Evolutionary conservation across 2,329 filamentous ascomycete genomes (phyloP).

Genomic region (Sarocladium strictum): DNA sequence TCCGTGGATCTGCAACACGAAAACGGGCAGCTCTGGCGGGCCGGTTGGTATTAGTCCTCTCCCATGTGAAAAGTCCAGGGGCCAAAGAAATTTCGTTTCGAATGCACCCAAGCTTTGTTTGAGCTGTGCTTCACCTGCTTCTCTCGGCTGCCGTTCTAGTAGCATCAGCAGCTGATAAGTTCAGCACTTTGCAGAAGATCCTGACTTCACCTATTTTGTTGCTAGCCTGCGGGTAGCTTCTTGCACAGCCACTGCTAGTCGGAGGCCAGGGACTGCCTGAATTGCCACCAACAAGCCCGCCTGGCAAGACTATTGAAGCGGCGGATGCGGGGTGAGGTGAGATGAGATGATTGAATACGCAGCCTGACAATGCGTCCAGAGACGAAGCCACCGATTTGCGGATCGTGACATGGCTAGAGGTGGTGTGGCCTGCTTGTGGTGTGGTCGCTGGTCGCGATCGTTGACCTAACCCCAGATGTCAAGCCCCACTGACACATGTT

Average conservation of each 20-base stretch:
- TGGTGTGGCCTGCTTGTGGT: not conserved
- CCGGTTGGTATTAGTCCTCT: not conserved
- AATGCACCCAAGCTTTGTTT: not conserved
- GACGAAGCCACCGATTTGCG: too few species aligned
- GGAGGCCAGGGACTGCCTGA: not conserved
- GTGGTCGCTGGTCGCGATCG: not conserved
- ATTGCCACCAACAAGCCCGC: not conserved
- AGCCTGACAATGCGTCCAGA: too few species aligned
- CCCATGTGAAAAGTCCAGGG: not conserved
- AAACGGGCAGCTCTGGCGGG: not conserved
- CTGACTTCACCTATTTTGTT: not conserved
- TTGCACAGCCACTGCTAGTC: not conserved
- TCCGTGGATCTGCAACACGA: slow-evolving; percentile 1
- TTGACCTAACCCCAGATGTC: not conserved
- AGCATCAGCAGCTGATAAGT: not conserved
- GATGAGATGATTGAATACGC: not conserved
- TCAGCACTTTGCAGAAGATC: too few species aligned
- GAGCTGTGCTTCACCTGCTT: not conserved
- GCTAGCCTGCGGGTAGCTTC: not conserved
- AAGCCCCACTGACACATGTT: not conserved
- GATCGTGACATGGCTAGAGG: not conserved
- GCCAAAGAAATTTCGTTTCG: not conserved
- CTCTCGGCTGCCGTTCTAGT: not conserved
- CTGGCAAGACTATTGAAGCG: not conserved
- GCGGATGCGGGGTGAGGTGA: not conserved